Conservation (phyloP, 2,329 filamentous ascomycete species). For the Aspergillus vadensis region DNA sequence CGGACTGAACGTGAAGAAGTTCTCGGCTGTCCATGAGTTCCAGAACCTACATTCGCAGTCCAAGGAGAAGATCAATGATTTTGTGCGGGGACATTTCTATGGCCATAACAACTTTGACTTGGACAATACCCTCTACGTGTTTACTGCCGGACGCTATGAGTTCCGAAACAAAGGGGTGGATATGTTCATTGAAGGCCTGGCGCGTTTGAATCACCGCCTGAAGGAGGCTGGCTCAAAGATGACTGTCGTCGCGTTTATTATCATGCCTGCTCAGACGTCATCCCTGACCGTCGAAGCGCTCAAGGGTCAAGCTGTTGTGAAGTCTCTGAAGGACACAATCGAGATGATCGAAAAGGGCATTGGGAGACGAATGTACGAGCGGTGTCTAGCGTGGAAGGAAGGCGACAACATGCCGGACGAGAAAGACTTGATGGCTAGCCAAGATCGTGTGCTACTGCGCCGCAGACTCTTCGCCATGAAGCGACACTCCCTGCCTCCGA, state of each 20-base stretch:
- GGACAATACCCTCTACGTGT: slow-evolving; percentile 96
- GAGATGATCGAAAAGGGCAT: slow-evolving; percentile 91
- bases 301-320: slow-evolving; percentile 96
- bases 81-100: slow-evolving; percentile 97
- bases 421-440: slow-evolving; percentile 89
- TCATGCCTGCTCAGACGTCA: slow-evolving; percentile 96
- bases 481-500: slow-evolving; percentile 82
- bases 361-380: slow-evolving; percentile 90
- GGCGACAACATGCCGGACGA: slow-evolving; percentile 91
- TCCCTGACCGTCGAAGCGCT: slow-evolving; percentile 93
- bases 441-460: slow-evolving; percentile 89
- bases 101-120: slow-evolving; percentile 96
- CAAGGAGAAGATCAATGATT: slow-evolving; percentile 98
- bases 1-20: slow-evolving; percentile 96
- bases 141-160: slow-evolving; percentile 95
- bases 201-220: slow-evolving; percentile 88
- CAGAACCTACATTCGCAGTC: slow-evolving; percentile 96
- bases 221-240: slow-evolving; percentile 83
- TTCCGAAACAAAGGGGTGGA: slow-evolving; percentile 98
- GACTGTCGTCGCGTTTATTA: slow-evolving; percentile 96
- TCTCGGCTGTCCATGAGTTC: slow-evolving; percentile 97
- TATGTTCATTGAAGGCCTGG: slow-evolving; percentile 98
- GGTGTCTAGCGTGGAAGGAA: slow-evolving; percentile 92
- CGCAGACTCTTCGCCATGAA: slow-evolving; percentile 97
- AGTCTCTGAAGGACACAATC: slow-evolving; percentile 89